phyloP scores from a whole-genome alignment of 2,329 filamentous ascomycete genomes.

The Hansfordia pulvinata region DNA sequence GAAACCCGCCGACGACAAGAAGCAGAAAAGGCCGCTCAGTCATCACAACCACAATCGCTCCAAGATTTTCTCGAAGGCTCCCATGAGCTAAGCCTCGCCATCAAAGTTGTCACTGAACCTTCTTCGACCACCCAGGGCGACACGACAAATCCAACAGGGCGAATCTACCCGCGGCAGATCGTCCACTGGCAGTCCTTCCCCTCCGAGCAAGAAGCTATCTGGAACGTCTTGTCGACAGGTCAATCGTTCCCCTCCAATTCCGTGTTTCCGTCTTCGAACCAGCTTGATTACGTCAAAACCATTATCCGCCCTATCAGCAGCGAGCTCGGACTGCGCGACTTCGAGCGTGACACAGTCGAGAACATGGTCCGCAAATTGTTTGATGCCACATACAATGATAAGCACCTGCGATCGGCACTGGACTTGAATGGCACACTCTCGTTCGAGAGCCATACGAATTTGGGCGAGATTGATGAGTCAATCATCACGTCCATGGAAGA shows the following conservation, averaged over 20 bases:
- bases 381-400: slow-evolving; percentile 12
- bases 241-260: slow-evolving; percentile 12
- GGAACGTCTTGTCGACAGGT: slow-evolving; percentile 11
- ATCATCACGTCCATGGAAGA: slow-evolving; percentile 12
- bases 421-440: slow-evolving; percentile 17
- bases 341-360: slow-evolving; percentile 20
- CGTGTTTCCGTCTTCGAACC: slow-evolving; percentile 17
- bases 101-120: no score
- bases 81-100: no score
- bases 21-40: no score
- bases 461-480: slow-evolving; percentile 10
- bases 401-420: slow-evolving; percentile 13
- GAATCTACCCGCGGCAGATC: slow-evolving; percentile 20
- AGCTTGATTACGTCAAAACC: slow-evolving; percentile 19
- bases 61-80: no score
- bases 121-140: no score
- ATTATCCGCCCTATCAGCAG: slow-evolving; percentile 18
- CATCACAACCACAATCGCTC: no score
- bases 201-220: slow-evolving; percentile 16
- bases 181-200: slow-evolving; percentile 20
- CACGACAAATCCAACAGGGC: no score
- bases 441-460: slow-evolving; percentile 23
- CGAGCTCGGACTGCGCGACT: slow-evolving; percentile 19
- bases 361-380: slow-evolving; percentile 20
- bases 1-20: no score